Evolutionary conservation across 805 yeast genomes (phyloP), one percentile per base, ranked within the genome.

Genomic region (Candida adriatica): DNA sequence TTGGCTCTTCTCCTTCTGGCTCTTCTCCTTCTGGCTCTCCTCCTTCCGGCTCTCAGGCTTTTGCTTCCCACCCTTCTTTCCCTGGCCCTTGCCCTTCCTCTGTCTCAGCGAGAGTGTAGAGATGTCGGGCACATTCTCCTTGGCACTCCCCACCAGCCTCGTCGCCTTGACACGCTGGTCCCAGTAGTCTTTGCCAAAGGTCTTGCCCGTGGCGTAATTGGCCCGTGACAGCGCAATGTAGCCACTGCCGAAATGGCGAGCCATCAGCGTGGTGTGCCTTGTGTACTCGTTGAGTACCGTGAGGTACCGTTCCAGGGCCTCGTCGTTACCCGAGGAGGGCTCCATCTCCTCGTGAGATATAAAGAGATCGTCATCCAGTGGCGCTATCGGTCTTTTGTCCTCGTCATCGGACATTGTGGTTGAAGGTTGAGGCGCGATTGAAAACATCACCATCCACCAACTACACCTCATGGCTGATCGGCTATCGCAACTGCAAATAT

Each of bases 401-500:
- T n/a, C n/a, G n/a, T n/a, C n/a, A n/a, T n/a, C n/a, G n/a, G n/a
- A n/a, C n/a, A n/a, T n/a, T n/a, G n/a, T n/a, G n/a, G n/a, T n/a
- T n/a, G n/a, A n/a, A n/a, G n/a, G n/a, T n/a, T n/a, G n/a, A n/a
- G n/a, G n/a, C n/a, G n/a, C n/a, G n/a, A n/a, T n/a, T 19, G 22
- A 8, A 8, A 15, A 11, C 25, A 23, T 23, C 25, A 11, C 25
- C 13, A 23, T n/a, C 25, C 24, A 6, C 21, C 22, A 27, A 6
- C 13, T 11, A 11, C 23, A 27, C 22, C 13, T 13, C 14, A 48
- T 83, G 94, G 68, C 94, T 0, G 97, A 88, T 58, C 66, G 96
- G 50, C 64, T 88, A 22, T 85, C 96, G 2, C 97, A 88, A 53
- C 68, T 88, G 16, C 97, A 88, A 49, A 70, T 83, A 27, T 85